Conservation (phyloP, 2,329 filamentous ascomycete genomes). For the Colletotrichum sp. region DNA sequence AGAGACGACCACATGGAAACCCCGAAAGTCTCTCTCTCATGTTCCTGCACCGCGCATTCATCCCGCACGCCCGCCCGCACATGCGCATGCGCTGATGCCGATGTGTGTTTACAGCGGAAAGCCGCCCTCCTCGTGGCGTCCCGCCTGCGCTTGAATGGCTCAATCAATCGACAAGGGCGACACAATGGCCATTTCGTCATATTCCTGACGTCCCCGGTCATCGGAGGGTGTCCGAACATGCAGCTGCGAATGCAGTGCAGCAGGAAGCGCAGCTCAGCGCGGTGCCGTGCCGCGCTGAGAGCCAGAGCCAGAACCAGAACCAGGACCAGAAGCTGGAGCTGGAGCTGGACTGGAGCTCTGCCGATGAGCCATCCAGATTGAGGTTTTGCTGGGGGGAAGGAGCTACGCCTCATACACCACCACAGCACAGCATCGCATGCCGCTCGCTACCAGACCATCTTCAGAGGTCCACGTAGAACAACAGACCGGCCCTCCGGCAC, state of each 20-base stretch:
- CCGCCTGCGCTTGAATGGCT: background rate
- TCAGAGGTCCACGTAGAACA: background rate
- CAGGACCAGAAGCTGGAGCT: background rate
- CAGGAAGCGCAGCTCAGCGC: background rate
- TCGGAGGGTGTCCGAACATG: constrained; percentile 18
- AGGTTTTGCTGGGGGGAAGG: background rate
- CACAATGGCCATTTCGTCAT: constrained; percentile 1
- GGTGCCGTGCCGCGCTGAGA: background rate
- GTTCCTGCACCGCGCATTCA: background rate
- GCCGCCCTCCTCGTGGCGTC: background rate
- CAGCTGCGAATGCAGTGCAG: background rate
- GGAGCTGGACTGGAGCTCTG: background rate
- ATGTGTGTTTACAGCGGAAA: background rate
- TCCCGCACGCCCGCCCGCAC: background rate
- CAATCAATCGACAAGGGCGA: background rate
- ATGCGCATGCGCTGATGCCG: background rate
- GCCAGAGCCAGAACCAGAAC: background rate
- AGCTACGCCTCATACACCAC: background rate
- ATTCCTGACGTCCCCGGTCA: background rate
- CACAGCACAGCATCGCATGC: background rate
- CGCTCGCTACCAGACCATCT: background rate
- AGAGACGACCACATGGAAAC: background rate
- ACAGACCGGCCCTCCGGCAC: background rate
- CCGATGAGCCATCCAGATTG: background rate
- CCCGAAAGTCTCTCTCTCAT: background rate